A percentile compares a stretch with the other conserved stretches of the same genome.
Evolutionary conservation across 2,329 filamentous ascomycete species (phyloP).

Genomic region (Aspergillus uvarum): DNA sequence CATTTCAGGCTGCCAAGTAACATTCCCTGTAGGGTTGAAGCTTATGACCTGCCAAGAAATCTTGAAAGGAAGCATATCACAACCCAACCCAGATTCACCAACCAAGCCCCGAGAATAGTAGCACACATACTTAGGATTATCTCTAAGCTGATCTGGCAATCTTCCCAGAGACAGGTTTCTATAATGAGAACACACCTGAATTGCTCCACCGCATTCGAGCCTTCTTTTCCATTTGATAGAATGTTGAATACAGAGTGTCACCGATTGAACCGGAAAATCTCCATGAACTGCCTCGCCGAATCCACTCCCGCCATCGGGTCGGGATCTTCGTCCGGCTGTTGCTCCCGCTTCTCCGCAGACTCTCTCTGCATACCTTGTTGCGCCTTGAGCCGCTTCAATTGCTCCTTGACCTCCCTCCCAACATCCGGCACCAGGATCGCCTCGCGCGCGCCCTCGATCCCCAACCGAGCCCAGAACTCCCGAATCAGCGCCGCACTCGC

Average conservation of each 20-base stretch:
- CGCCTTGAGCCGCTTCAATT: conserved; percentile 24
- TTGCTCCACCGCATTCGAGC: too few relatives aligned
- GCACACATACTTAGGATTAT: neutral
- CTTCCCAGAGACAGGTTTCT: too few relatives aligned
- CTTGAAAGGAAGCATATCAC: neutral
- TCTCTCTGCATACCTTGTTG: conserved; percentile 13
- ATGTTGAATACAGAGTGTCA: conserved; percentile 13
- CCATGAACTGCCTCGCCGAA: conserved; percentile 48
- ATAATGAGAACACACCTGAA: too few relatives aligned
- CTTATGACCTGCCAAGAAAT: neutral
- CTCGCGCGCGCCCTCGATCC: conserved; percentile 39
- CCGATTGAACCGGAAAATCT: conserved; percentile 45
- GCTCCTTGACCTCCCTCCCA: conserved; percentile 39
- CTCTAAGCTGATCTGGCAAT: too few relatives aligned
- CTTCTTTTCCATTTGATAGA: too few relatives aligned
- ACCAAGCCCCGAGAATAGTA: neutral
- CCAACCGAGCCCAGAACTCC: conserved; percentile 43
- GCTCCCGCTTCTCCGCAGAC: conserved; percentile 14
- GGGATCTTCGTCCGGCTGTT: conserved; percentile 28
- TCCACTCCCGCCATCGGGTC: conserved; percentile 40
- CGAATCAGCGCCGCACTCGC: conserved; percentile 38
- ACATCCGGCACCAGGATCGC: conserved; percentile 44
- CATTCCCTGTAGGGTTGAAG: neutral
- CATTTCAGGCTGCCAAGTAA: neutral
- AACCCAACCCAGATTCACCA: neutral